Base-by-base conservation (phyloP, 2,329 filamentous ascomycete species). In the Stemphylium beticola region DNA sequence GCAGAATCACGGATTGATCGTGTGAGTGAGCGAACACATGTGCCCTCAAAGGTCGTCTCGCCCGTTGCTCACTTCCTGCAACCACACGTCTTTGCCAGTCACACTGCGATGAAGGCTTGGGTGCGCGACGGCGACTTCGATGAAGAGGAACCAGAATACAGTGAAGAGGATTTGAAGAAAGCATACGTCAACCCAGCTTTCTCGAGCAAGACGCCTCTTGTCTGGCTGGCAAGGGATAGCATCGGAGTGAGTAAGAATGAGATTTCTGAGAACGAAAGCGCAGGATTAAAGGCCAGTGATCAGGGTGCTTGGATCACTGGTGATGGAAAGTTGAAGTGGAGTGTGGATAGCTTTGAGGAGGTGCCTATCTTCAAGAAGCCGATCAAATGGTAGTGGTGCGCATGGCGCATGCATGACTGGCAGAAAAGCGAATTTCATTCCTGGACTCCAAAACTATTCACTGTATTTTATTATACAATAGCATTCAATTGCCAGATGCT, bases 131-230 rank as follows among this genome's bases (percentile, higher is more conserved):
- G 67, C 20, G 64, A 67, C 14, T 71, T 69, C 31, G 66, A 72
- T 24, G 62, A 68, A 18, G 65, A 73, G 46, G 58, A 70, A 12
- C 72, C 69, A 2, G 56, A 70, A 29, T 75, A 75, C 42, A 66
- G 49, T 15, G 72, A 74, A 11, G 69, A 73, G 4, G 66, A 69
- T 24, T 6, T 74, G 7, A 64, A 66, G 29, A 76, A 71, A 41
- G 73, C 72, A 24, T 75, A 75, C 44, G 40, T 71, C 20, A 68
- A 76, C 43, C 73, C 73, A 3, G 72, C 67, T 26, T 71, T 71
- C 22, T 68, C 69, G n/a, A 71, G 66, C 37, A 60, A 60, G 37
- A 72, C 71, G 36, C 71, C 73, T 0, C 29, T 71, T n/a, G 58
- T 74, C 7, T 75, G 73, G 72, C 22, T 76, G 15, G 64, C 72